Conservation (phyloP, 306 rosid genomes). For the Prosopis cineraria region DNA sequence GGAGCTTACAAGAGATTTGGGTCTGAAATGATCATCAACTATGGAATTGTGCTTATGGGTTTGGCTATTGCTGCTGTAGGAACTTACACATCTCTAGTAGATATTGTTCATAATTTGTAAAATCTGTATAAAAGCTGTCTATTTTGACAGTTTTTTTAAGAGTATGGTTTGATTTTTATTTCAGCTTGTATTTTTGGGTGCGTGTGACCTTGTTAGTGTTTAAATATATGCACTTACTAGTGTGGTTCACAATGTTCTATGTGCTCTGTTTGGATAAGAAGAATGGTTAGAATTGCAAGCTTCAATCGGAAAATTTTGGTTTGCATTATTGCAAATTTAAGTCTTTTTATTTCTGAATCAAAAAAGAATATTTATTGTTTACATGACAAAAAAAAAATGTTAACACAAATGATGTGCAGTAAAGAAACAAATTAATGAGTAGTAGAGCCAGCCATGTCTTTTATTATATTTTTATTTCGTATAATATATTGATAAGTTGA, state of each 20-base stretch:
- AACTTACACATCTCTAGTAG: conserved; percentile 42
- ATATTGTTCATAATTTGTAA: conserved; percentile 31
- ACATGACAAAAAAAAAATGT: no score
- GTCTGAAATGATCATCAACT: conserved; percentile 23
- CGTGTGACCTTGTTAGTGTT: neutral
- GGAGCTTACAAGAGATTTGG: conserved; percentile 35
- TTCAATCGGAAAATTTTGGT: no score
- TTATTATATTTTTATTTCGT: no score
- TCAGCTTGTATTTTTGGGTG: neutral
- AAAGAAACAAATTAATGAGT: no score
- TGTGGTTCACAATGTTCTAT: neutral
- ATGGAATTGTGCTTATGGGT: conserved; percentile 39
- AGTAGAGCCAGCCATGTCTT: no score
- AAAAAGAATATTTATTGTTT: no score
- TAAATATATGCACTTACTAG: neutral
- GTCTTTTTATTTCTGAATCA: no score
- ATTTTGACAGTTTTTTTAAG: neutral
- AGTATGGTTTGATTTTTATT: neutral
- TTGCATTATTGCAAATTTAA: no score
- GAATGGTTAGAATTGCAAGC: no score
- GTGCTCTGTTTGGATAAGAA: no score
- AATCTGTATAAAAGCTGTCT: neutral
- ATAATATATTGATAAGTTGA: no score
- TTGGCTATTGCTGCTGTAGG: conserved; percentile 37
- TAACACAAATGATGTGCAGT: no score